Evolutionary conservation across 2,329 filamentous ascomycete species (phyloP).

Genomic region (Fusarium temperatum): DNA sequence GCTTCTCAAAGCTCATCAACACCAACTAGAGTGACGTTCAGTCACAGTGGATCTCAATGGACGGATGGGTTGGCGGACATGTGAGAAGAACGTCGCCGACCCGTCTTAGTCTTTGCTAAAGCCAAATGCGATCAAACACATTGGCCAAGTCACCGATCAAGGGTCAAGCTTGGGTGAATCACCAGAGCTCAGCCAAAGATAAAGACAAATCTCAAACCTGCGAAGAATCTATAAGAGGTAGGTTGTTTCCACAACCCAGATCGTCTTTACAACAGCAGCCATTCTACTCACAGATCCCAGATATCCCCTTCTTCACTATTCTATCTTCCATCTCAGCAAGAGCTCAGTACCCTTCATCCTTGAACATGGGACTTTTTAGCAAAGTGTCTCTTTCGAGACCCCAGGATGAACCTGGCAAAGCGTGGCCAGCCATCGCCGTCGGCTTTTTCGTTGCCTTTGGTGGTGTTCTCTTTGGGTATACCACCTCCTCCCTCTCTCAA

Average conservation of each 20-base stretch:
- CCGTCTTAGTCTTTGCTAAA: accelerated
- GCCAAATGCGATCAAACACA: background rate
- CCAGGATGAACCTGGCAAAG: slow-evolving; percentile 59
- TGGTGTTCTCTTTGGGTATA: slow-evolving; percentile 38
- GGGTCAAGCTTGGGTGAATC: too few relatives aligned
- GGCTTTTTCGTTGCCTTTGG: slow-evolving; percentile 59
- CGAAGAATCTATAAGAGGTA: background rate
- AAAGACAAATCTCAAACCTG: accelerated
- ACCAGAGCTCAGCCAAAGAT: too few relatives aligned
- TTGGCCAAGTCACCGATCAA: background rate
- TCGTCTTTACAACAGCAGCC: background rate
- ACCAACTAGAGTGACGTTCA: background rate
- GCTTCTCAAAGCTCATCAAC: background rate
- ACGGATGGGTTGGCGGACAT: background rate
- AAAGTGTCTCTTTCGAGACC: background rate
- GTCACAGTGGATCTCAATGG: background rate
- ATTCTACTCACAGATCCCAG: too few relatives aligned
- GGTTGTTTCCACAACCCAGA: background rate
- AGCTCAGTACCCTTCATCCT: background rate
- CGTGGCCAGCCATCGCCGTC: slow-evolving; percentile 69
- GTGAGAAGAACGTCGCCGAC: background rate
- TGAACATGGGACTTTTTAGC: background rate
- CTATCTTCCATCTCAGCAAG: background rate
- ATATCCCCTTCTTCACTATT: background rate
- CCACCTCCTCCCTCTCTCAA: too few relatives aligned